Evolutionary conservation across 495 filamentous ascomycete genomes (phyloP).

Genomic region (Daldinia concentrica): DNA sequence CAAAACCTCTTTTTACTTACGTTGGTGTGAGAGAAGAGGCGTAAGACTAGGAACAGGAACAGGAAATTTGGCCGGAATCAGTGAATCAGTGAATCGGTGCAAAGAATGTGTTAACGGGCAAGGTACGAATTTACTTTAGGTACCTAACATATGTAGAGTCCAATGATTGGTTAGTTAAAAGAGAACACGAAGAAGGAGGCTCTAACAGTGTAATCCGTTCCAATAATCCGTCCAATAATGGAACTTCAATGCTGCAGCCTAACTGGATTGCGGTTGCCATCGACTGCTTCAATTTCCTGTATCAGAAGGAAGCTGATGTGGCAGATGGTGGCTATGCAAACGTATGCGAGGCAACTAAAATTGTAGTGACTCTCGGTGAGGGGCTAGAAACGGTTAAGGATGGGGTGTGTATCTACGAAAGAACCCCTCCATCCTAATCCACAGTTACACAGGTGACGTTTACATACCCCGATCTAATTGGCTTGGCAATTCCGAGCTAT

Average conservation of each 20-base stretch:
- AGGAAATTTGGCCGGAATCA: constrained; percentile 16
- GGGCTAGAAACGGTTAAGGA: background rate
- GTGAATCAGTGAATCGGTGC: background rate
- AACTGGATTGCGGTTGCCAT: constrained; percentile 18
- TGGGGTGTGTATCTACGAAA: background rate
- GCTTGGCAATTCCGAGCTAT: constrained; percentile 38
- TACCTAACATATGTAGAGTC: too few relatives aligned
- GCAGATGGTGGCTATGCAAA: constrained; percentile 35
- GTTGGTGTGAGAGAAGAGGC: constrained; percentile 24
- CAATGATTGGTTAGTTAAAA: constrained; percentile 18
- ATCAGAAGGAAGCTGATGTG: constrained; percentile 37
- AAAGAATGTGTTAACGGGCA: background rate
- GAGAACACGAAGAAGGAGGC: constrained; percentile 23
- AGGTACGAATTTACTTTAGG: background rate
- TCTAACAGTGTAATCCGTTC: constrained; percentile 12
- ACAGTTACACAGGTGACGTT: constrained; percentile 33
- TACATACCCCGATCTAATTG: constrained; percentile 22
- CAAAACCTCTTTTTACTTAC: constrained; percentile 5
- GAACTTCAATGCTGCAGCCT: constrained; percentile 11
- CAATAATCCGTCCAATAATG: constrained; percentile 15
- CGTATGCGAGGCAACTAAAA: constrained; percentile 3
- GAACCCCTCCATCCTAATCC: background rate
- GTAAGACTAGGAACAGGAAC: constrained; percentile 41
- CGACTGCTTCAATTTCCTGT: constrained; percentile 34
- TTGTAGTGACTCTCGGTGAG: constrained; percentile 10